phyloP scores from a whole-genome alignment of 148 eudicot genomes.

The Spergularia marina region DNA sequence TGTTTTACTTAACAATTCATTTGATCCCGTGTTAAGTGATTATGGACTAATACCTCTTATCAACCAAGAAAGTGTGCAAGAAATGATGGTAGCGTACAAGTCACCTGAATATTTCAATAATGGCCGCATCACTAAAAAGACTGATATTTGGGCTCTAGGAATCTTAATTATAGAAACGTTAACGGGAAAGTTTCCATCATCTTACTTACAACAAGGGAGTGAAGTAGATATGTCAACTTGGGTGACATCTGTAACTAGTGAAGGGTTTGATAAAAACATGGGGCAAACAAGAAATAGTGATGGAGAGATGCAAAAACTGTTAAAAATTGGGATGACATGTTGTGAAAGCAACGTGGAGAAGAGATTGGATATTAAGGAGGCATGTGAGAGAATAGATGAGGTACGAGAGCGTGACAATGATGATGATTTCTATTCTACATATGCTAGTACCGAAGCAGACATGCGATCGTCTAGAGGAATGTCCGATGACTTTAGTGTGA shows the following conservation, averaged over 20 bases:
- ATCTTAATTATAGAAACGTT: constrained; percentile 64
- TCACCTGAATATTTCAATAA: constrained; percentile 64
- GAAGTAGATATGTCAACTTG: constrained; percentile 41
- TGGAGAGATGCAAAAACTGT: constrained; percentile 66
- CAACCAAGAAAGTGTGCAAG: constrained; percentile 66
- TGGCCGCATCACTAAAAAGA: constrained; percentile 57
- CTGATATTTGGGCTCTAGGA: constrained; percentile 79
- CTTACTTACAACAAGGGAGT: constrained; percentile 47
- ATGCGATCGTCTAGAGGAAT: constrained; percentile 42
- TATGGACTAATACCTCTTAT: constrained; percentile 67
- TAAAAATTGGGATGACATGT: constrained; percentile 59
- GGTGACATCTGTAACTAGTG: constrained; percentile 32
- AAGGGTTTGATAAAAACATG: constrained; percentile 57
- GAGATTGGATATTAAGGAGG: constrained; percentile 72
- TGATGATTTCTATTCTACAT: constrained; percentile 55
- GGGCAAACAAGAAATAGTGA: constrained; percentile 25
- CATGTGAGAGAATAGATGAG: constrained; percentile 53
- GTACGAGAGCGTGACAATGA: constrained; percentile 52
- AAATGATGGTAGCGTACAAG: constrained; percentile 71
- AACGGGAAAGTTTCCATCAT: constrained; percentile 64
- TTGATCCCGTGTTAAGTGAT: constrained; percentile 56
- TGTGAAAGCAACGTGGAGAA: constrained; percentile 53
- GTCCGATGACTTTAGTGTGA: constrained; percentile 43
- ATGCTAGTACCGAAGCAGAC: constrained; percentile 34
- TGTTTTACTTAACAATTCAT: constrained; percentile 47